Evolutionary conservation across 495 filamentous ascomycete genomes (phyloP).

Genomic region (Neurospora tetrasperma): DNA sequence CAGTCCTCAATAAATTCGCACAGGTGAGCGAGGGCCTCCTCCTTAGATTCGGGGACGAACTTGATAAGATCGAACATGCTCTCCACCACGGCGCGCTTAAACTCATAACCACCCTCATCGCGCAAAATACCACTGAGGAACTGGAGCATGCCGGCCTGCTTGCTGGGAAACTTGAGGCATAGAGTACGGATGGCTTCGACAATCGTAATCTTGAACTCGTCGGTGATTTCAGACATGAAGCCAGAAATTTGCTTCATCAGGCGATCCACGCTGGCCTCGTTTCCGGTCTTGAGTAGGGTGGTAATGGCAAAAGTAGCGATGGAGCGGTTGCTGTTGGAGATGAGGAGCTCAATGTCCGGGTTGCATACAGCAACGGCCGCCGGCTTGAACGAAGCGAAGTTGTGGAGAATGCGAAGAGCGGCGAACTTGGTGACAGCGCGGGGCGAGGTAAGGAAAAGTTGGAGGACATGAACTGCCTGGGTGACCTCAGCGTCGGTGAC

Average conservation of each 20-base stretch:
- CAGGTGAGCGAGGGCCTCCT: conserved; percentile 91
- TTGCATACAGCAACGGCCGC: conserved; percentile 89
- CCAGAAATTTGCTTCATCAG: conserved; percentile 97
- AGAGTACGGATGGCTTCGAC: conserved; percentile 95
- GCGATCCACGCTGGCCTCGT: conserved; percentile 91
- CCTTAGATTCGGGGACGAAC: conserved; percentile 95
- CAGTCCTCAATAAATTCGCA: conserved; percentile 99
- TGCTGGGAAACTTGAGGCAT: conserved; percentile 94
- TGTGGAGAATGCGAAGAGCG: conserved; percentile 92
- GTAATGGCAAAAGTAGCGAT: conserved; percentile 98
- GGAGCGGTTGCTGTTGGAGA: conserved; percentile 92
- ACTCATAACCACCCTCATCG: conserved; percentile 96
- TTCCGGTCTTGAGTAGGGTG: conserved; percentile 94
- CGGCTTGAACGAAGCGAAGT: conserved; percentile 90
- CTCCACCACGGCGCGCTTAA: conserved; percentile 95
- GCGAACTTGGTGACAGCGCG: conserved; percentile 96
- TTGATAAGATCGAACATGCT: conserved; percentile 99
- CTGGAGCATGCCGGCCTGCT: conserved; percentile 94
- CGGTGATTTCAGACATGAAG: conserved; percentile 96
- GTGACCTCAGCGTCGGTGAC: conserved; percentile 85
- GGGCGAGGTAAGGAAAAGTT: conserved; percentile 94
- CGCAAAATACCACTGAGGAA: conserved; percentile 92
- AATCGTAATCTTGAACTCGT: conserved; percentile 99
- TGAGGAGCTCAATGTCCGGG: conserved; percentile 89
- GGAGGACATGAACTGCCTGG: conserved; percentile 88